phyloP scores from a whole-genome alignment of 371 early-diverging fungal genomes.

The Mortierella sp. region DNA sequence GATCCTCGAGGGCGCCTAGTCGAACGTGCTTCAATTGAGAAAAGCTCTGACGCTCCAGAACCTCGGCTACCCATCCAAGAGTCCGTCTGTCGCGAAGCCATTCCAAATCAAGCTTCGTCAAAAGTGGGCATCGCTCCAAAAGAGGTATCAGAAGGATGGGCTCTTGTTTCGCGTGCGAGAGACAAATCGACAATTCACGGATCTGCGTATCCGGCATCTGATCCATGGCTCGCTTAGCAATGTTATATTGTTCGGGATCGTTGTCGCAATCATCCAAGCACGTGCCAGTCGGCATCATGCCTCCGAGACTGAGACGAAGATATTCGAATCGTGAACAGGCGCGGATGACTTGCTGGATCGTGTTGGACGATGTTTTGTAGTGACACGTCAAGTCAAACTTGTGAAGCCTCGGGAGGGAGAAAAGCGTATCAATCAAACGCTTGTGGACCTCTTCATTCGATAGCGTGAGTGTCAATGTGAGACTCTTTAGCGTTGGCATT shows the following conservation, averaged over 20 bases:
- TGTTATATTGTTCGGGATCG: background rate
- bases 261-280: background rate
- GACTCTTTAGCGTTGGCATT: background rate
- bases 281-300: background rate
- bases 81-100: background rate
- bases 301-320: constrained; percentile 1
- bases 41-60: background rate
- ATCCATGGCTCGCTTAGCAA: background rate
- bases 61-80: background rate
- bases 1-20: background rate
- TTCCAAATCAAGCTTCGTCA: constrained; percentile 2
- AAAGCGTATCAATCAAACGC: background rate
- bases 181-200: background rate
- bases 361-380: background rate
- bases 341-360: constrained; percentile 5
- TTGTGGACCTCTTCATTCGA: too few relatives aligned
- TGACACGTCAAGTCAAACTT: constrained; percentile 6
- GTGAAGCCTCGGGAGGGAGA: background rate
- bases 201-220: background rate
- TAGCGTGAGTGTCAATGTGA: background rate
- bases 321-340: constrained; percentile 1
- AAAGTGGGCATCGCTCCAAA: constrained; percentile 2
- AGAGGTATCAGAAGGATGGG: background rate
- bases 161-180: background rate
- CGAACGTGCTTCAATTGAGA: constrained; percentile 2